Percentiles rank a stretch among this genome's conserved stretches.
phyloP scores from a whole-genome alignment of 306 rosid species.

The Vigna reflexopilosa region DNA sequence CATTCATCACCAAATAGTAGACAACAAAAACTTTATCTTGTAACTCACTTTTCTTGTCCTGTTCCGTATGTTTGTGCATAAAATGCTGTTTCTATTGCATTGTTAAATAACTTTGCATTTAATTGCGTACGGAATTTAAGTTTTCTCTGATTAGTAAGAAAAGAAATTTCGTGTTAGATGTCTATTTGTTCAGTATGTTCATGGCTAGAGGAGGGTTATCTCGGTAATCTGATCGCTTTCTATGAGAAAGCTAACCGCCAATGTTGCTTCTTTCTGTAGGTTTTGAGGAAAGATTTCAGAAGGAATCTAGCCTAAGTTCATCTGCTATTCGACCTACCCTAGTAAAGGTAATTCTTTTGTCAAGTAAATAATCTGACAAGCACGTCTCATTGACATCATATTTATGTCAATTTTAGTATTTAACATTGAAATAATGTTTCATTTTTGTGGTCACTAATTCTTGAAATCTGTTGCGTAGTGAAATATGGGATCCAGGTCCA shows the following conservation, averaged over 20 bases:
- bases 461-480: neutral
- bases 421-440: neutral
- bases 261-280: slow-evolving; percentile 57
- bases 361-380: slow-evolving; percentile 7
- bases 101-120: slow-evolving; percentile 9
- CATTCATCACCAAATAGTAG: neutral
- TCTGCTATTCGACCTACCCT: slow-evolving; percentile 92
- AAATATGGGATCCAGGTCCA: neutral
- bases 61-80: neutral
- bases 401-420: neutral
- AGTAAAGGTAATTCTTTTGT: slow-evolving; percentile 72
- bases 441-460: slow-evolving; percentile 9
- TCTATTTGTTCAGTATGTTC: slow-evolving; percentile 25
- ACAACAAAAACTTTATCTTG: neutral
- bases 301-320: slow-evolving; percentile 88
- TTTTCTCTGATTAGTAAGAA: neutral
- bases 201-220: slow-evolving; percentile 16
- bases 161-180: neutral
- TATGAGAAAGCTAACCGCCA: slow-evolving; percentile 26
- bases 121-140: slow-evolving; percentile 12
- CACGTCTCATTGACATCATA: slow-evolving; percentile 19
- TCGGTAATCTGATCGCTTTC: slow-evolving; percentile 3
- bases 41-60: neutral
- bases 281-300: slow-evolving; percentile 98
- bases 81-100: neutral